These are phyloP conservation scores for Fonsecaea nubica DNA, from an alignment of 2,329 filamentous ascomycete species.

Conservation along the genomic window DNA sequence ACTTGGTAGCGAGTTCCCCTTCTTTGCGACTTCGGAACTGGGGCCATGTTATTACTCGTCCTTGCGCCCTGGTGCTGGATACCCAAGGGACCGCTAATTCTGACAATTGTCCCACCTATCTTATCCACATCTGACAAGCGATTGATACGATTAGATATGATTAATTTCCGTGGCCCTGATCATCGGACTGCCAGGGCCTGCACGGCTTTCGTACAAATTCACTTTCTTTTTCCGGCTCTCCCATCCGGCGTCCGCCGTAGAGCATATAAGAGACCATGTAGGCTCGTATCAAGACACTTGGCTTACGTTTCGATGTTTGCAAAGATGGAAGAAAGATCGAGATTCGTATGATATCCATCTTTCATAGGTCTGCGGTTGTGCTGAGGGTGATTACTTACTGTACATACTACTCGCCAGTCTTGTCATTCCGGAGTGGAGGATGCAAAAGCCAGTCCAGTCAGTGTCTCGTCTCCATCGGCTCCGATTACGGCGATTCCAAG, in stretches of 20 bases:
- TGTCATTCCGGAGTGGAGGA: too few relatives aligned
- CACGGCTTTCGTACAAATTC: neutral
- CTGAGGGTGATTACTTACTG: too few relatives aligned
- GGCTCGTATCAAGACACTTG: neutral
- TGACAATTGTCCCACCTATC: neutral
- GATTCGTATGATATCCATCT: neutral
- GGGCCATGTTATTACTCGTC: neutral
- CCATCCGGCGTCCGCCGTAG: neutral
- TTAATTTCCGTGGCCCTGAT: constrained; percentile 4
- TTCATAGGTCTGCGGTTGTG: too few relatives aligned
- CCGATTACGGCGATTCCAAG: constrained; percentile 9
- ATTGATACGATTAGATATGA: constrained; percentile 20
- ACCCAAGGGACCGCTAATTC: neutral
- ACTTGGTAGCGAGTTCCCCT: constrained; percentile 7
- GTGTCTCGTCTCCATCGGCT: neutral
- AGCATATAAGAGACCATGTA: neutral
- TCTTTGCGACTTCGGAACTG: constrained; percentile 17
- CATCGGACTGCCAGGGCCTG: neutral
- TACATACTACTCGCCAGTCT: too few relatives aligned
- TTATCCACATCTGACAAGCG: neutral
- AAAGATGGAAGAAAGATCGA: neutral
- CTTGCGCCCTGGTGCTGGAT: neutral
- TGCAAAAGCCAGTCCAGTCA: too few relatives aligned
- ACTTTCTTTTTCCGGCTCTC: neutral
- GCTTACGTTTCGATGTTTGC: neutral